These are phyloP conservation scores for Myxozyma udenii DNA, from an alignment of 805 yeast species.

Conservation along the genomic window DNA sequence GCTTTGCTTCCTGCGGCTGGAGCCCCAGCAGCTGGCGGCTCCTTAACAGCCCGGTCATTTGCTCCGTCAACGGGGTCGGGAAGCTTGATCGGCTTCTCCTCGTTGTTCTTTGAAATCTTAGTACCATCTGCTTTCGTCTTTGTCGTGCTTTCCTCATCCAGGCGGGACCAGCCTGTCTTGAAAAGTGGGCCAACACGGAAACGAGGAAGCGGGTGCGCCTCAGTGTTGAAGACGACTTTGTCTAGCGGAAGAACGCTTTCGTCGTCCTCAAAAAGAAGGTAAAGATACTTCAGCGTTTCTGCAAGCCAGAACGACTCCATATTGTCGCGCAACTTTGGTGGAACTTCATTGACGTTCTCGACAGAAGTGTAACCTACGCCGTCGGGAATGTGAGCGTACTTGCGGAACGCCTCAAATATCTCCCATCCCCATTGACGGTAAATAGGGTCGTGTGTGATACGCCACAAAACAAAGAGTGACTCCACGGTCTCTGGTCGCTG, in stretches of 20 bases:
- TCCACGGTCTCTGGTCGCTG: slow-evolving; percentile 96
- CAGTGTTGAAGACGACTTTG: slow-evolving; percentile 79
- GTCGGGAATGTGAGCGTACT: slow-evolving; percentile 50
- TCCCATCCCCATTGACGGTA: slow-evolving; percentile 82
- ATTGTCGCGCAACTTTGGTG: slow-evolving; percentile 60
- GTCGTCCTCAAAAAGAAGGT: slow-evolving; percentile 71
- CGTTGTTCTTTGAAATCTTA: too few species aligned
- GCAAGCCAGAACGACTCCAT: slow-evolving; percentile 90
- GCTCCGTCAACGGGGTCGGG: too few species aligned
- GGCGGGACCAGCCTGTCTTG: slow-evolving; percentile 28
- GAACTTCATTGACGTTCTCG: slow-evolving; percentile 57
- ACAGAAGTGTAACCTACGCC: slow-evolving; percentile 59
- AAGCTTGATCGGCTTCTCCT: too few species aligned
- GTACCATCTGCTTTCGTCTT: too few species aligned
- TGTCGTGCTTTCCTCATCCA: too few species aligned
- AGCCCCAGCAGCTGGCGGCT: too few species aligned
- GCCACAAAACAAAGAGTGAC: slow-evolving; percentile 73
- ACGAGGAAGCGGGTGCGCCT: slow-evolving; percentile 87
- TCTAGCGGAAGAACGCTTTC: slow-evolving; percentile 61
- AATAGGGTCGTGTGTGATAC: slow-evolving; percentile 73
- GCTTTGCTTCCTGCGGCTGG: too few species aligned
- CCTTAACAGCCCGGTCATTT: too few species aligned
- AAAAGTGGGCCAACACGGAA: slow-evolving; percentile 21
- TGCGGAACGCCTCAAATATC: slow-evolving; percentile 67
- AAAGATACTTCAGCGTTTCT: slow-evolving; percentile 84